These are phyloP conservation scores for Lactifluus piperatus DNA, from an alignment of 768 basidiomycete species.

Conservation along the genomic window DNA sequence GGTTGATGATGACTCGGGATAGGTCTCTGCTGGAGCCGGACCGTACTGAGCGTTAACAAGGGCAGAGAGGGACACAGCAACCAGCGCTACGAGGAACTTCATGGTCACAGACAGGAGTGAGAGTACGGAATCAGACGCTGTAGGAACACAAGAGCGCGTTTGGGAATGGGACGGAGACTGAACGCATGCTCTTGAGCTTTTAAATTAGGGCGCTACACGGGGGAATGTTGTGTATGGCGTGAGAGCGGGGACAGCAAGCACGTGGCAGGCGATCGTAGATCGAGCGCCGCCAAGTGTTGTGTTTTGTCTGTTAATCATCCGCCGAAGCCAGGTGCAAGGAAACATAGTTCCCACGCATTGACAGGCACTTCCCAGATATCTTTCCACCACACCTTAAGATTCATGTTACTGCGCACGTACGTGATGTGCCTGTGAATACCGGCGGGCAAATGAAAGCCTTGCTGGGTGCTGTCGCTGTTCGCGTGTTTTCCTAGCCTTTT, in stretches of 20 bases:
- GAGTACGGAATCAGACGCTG: neutral
- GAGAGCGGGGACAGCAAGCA: neutral
- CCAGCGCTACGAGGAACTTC: slow-evolving; percentile 27
- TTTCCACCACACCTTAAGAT: neutral
- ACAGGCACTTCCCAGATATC: neutral
- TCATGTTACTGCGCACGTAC: neutral
- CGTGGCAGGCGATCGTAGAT: neutral
- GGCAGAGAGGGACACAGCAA: slow-evolving; percentile 26
- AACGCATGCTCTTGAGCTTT: too few relatives aligned
- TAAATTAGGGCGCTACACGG: too few relatives aligned
- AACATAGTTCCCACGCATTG: neutral
- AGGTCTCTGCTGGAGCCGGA: neutral
- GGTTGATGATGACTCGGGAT: neutral
- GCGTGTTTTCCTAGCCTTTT: neutral
- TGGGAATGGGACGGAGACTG: neutral
- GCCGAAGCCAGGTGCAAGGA: neutral
- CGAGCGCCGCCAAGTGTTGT: neutral
- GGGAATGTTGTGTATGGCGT: too few relatives aligned
- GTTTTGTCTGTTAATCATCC: too few relatives aligned
- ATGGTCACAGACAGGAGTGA: slow-evolving; percentile 15
- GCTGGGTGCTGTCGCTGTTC: neutral
- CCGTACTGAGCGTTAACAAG: slow-evolving; percentile 36
- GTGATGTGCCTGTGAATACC: neutral
- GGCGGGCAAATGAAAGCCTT: neutral
- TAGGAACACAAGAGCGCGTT: neutral